Percentiles rank a stretch among this genome's conserved stretches.
Conservation (phyloP, 2,329 filamentous ascomycete species). For the Cordyceps militaris region DNA sequence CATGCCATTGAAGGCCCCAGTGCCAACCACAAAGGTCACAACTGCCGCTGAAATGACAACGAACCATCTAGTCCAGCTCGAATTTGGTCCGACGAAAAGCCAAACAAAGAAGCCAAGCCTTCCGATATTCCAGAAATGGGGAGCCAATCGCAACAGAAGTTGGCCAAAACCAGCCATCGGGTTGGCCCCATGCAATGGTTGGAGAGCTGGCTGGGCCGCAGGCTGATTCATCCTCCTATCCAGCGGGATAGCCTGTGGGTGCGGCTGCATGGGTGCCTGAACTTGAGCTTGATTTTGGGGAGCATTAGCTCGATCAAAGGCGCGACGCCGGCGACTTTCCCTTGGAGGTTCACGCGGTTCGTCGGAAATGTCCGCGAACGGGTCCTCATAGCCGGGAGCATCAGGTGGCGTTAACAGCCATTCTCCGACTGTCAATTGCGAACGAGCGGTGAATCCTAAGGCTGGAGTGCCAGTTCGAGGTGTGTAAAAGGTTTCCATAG, state of each 20-base stretch:
- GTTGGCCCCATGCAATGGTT: neutral
- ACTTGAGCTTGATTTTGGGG: neutral
- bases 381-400: neutral
- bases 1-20: slow-evolving; percentile 49
- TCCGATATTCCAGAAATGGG: slow-evolving; percentile 55
- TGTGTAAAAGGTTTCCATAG: slow-evolving; percentile 44
- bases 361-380: neutral
- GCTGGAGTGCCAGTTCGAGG: slow-evolving; percentile 20
- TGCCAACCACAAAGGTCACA: slow-evolving; percentile 52
- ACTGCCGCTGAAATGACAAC: slow-evolving; percentile 47
- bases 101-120: slow-evolving; percentile 54
- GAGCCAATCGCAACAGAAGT: neutral
- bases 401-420: slow-evolving; percentile 3
- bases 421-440: neutral
- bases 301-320: neutral
- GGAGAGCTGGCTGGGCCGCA: neutral
- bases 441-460: neutral
- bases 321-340: neutral
- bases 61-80: slow-evolving; percentile 53
- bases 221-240: neutral
- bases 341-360: neutral
- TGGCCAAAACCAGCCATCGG: slow-evolving; percentile 4
- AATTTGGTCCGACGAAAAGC: slow-evolving; percentile 54
- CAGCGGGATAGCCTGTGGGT: neutral
- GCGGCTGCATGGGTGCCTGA: neutral